Conservation (phyloP, 1,139 yeast genomes). For the Williopsis jadinii region DNA sequence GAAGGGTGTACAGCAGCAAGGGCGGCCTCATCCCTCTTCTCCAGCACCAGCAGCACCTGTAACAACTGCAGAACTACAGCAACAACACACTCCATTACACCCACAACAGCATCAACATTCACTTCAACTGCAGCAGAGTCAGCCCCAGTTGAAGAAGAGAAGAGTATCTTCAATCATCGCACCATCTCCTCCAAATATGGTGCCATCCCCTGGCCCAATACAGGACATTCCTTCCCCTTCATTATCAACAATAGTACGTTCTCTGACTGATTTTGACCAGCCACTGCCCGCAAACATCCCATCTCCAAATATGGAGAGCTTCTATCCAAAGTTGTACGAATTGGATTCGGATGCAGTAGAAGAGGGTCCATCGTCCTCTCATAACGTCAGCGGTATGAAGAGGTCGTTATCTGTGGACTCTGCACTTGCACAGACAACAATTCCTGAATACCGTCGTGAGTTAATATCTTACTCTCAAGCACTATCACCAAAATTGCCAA, state of each 20-base stretch:
- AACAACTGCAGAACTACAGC: neutral
- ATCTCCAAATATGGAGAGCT: conserved; percentile 19
- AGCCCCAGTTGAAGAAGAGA: neutral
- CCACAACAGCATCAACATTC: too few species aligned
- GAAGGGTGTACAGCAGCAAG: too few species aligned
- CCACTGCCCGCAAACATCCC: conserved; percentile 19
- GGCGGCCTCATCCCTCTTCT: too few species aligned
- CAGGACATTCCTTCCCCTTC: conserved; percentile 29
- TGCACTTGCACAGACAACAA: conserved; percentile 10
- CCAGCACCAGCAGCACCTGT: neutral
- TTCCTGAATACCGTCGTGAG: conserved; percentile 19
- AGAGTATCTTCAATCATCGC: neutral
- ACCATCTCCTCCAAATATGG: neutral
- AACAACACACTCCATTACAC: too few species aligned
- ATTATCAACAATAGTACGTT: conserved; percentile 38
- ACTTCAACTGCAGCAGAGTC: neutral
- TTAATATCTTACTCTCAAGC: conserved; percentile 12
- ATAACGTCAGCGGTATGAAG: conserved; percentile 1
- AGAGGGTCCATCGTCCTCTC: neutral
- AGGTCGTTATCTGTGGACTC: conserved; percentile 17
- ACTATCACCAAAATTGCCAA: conserved; percentile 2
- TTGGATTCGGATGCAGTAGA: neutral
- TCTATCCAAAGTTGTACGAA: conserved; percentile 3
- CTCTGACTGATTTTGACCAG: conserved; percentile 33
- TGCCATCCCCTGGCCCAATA: neutral